These are phyloP conservation scores for Blumeria graminis DNA, from an alignment of 2,329 filamentous ascomycete genomes.

Conservation along the genomic window DNA sequence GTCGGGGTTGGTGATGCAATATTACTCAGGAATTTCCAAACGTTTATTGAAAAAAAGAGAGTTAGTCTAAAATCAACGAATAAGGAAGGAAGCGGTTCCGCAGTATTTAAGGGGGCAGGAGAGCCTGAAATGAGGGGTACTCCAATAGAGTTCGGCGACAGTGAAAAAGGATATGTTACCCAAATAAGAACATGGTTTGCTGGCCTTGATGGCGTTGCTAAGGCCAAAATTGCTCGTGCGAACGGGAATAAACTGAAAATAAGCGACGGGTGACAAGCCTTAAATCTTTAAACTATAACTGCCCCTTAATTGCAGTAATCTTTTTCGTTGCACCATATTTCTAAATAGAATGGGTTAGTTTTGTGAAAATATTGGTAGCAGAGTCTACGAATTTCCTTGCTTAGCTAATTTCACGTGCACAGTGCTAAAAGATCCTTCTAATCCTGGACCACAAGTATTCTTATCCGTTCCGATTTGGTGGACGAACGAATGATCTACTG, in stretches of 20 bases:
- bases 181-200: constrained; percentile 23
- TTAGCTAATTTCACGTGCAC: too few species aligned
- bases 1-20: constrained; percentile 32
- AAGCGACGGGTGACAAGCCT: too few species aligned
- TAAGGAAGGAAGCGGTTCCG: constrained; percentile 34
- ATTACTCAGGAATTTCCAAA: constrained; percentile 29
- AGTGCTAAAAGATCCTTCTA: too few species aligned
- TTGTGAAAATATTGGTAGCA: too few species aligned
- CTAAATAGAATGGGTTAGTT: too few species aligned
- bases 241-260: constrained; percentile 13
- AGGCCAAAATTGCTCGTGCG: constrained; percentile 24
- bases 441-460: too few species aligned
- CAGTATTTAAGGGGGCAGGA: constrained; percentile 26
- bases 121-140: constrained; percentile 30
- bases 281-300: too few species aligned
- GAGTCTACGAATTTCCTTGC: too few species aligned
- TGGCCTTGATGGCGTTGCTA: constrained; percentile 22
- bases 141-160: constrained; percentile 29
- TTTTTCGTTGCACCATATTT: too few species aligned
- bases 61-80: constrained; percentile 24
- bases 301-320: too few species aligned
- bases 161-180: constrained; percentile 25
- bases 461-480: too few species aligned
- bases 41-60: constrained; percentile 14
- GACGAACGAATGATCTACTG: too few species aligned